Evolutionary conservation across 2,329 filamentous ascomycete genomes (phyloP), one percentile per base, ranked within the genome.

Genomic region (Penicillium occitanis): DNA sequence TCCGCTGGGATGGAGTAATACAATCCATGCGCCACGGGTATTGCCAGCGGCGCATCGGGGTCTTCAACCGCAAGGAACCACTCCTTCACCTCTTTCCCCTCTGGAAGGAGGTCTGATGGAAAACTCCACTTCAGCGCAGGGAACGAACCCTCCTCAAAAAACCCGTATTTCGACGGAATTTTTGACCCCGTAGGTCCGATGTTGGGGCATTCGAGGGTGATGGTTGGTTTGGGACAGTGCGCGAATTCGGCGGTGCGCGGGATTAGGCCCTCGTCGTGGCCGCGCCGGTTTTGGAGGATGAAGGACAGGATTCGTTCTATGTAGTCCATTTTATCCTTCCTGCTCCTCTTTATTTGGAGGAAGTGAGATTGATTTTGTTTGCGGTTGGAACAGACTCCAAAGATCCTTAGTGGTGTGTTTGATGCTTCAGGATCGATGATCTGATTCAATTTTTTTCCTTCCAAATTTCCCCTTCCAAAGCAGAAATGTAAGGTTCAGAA

Each of bases 1-100:
- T 70, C 70, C 0, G 75, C 66, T 0, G 77, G 73, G n/a, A 84
- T 82, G 17, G 60, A 44, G 61, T 70, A 72, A 46, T 68, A 70
- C 0, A 65, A 57, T 0, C 63, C 70, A 44, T 72, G 71, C 8
- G 69, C 14, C 44, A 70, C 67, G 11, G 69, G 68, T n/a, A 40
- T 40, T 22, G 65, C 37, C 33, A 68, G 10, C 7, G 71, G 71
- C 30, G 67, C 68, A 55, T 72, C 71, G 1, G 70, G 66, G 22
- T 72, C 71, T 55, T 72, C 65, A 8, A 68, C 48, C 11, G 69
- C 35, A 5, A 72, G 55, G 1, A 72, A 46, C 53, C 60, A 66
- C 46, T 66, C 64, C 30, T 66, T 66, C 30, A 66, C 60, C 13
- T 55, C 61, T 8, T 35, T 28, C 5, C 25, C 22, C 17, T 25